Evolutionary conservation across 441 rosid species (phyloP).

Genomic region (Pelargonium fulgidum): DNA sequence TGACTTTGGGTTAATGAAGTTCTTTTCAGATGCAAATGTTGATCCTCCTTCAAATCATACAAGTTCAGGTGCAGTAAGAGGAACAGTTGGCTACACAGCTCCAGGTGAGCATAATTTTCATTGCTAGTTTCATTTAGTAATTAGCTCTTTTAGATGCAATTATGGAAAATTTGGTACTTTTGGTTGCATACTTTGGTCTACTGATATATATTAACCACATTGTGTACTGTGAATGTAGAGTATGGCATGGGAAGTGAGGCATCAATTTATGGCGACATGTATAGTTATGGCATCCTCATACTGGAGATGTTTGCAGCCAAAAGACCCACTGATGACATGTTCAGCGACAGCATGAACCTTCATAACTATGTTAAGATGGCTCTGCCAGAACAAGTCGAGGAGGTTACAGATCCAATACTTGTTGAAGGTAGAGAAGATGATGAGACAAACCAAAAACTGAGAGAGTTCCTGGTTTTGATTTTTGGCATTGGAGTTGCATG

Average conservation of each 20-base stretch:
- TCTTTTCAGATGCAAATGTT: not conserved
- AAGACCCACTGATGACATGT: not conserved
- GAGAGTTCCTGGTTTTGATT: not conserved
- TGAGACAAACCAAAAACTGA: not conserved
- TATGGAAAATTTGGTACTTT: not conserved
- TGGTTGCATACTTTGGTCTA: too few relatives aligned
- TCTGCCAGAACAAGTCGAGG: not conserved
- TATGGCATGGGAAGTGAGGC: slow-evolving; percentile 9
- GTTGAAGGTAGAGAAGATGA: not conserved
- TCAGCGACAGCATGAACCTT: not conserved
- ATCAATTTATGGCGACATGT: not conserved
- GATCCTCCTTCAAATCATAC: not conserved
- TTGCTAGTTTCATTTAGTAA: not conserved
- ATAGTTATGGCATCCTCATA: not conserved
- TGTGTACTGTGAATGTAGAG: not conserved
- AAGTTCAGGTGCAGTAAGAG: not conserved
- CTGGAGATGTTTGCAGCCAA: not conserved
- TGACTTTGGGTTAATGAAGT: slow-evolving; percentile 10
- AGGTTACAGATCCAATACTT: not conserved
- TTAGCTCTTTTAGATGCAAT: not conserved
- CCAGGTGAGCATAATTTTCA: not conserved
- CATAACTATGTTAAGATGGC: not conserved
- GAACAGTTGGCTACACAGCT: slow-evolving; percentile 7
- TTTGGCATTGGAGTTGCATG: slow-evolving; percentile 11
- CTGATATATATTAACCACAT: too few relatives aligned